Evolutionary conservation across 441 rosid genomes (phyloP), one percentile per base, ranked within the genome.

Genomic region (Euphorbia schlechtendalii): DNA sequence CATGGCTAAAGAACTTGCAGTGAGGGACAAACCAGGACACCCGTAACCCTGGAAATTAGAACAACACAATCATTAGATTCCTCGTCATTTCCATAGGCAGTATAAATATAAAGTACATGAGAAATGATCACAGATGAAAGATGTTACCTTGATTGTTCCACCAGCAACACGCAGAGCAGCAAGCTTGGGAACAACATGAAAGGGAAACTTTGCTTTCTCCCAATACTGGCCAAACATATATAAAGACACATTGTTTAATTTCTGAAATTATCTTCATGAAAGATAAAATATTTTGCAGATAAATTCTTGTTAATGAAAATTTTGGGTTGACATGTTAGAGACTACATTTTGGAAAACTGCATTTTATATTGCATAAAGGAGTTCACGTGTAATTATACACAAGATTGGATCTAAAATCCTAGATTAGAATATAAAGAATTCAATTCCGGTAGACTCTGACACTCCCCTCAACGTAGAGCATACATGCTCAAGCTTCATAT

Each of bases 151-250:
- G 76, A 94, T 91, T 0, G 91, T 89, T 55, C 96, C 98, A 66
- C 96, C 96, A 74, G 85, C 80, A 76, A 93, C 64, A 71, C 49
- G 34, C 55, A 90, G 67, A 34, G 83, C 82, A 32, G 82, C 89
- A 59, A 93, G 81, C 81, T 86, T 86, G 21, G 98, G 96, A 70
- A 91, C 66, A 53, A 85, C 67, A 56, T 89, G 89, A 76, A 86
- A 94, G n/a, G 98, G 98, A 73, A 94, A 94, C 64, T 86, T 90
- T 18, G 99, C 98, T 77, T 86, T 94, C 91, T 94, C 98, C 98
- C 99, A 91, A 30, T 85, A 91, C 99, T 94, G 78, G n/a, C 49
- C 20, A 13, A 27, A 65, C 40, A 55, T 48, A 70, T 69, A 73
- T 52, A 58, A 32, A 67, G 38, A 48, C n/a, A 58, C 11, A 49